Percentiles rank a stretch among this genome's conserved stretches.
These are phyloP conservation scores for Geoglossum cookeanum DNA, from an alignment of 2,329 filamentous ascomycete genomes.

Conservation along the genomic window DNA sequence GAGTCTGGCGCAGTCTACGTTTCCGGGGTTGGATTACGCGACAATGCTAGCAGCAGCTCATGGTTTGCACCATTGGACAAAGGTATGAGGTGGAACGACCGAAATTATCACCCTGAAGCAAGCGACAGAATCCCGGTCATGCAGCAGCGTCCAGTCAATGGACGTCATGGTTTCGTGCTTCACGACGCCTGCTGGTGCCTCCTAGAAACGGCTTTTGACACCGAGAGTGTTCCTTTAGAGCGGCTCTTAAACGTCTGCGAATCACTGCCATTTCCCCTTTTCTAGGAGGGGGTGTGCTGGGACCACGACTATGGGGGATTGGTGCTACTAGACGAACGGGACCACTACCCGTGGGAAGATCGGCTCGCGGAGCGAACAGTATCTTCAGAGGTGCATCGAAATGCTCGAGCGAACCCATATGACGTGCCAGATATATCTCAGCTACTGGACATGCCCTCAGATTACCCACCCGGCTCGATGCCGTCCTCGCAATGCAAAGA, in stretches of 20 bases:
- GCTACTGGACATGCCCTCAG: slow-evolving; percentile 1
- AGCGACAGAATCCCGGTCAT: neutral
- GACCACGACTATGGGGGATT: slow-evolving; percentile 4
- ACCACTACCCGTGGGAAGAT: neutral
- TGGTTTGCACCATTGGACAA: neutral
- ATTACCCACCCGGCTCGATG: neutral
- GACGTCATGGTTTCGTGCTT: slow-evolving; percentile 3
- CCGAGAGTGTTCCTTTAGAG: neutral
- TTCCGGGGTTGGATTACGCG: slow-evolving; percentile 1
- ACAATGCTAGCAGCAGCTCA: neutral
- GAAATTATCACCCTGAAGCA: neutral
- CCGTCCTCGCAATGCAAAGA: neutral
- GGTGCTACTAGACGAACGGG: neutral
- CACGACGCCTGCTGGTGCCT: slow-evolving; percentile 1
- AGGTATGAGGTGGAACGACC: neutral
- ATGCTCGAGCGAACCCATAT: neutral
- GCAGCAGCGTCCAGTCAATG: slow-evolving; percentile 1
- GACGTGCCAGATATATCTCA: neutral
- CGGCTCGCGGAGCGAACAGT: neutral
- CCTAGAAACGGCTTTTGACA: neutral
- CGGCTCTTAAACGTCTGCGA: slow-evolving; percentile 2
- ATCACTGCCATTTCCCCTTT: slow-evolving; percentile 3
- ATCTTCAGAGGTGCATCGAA: neutral
- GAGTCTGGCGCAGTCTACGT: neutral
- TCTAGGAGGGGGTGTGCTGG: neutral